Conservation (phyloP, 208 protist genomes). For the Wallacemonas sp. region DNA sequence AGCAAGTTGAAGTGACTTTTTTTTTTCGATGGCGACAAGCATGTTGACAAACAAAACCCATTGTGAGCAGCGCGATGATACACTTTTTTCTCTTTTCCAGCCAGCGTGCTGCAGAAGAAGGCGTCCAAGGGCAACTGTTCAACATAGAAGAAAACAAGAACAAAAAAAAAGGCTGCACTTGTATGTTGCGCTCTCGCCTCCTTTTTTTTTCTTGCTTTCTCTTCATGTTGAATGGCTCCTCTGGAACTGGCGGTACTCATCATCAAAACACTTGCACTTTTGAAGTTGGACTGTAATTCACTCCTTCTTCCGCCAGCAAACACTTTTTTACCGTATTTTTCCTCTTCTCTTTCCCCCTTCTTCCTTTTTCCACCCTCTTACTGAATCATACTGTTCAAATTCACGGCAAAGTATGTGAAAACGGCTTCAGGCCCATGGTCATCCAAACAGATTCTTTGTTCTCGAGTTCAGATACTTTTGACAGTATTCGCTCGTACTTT, state of each 20-base stretch:
- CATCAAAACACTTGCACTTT: slow-evolving; percentile 5
- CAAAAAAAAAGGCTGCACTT: background rate
- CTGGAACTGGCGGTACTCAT: background rate
- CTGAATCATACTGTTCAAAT: background rate
- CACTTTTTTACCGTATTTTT: background rate
- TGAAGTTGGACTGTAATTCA: background rate
- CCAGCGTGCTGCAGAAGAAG: background rate
- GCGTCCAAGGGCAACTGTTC: background rate
- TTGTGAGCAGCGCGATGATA: no score
- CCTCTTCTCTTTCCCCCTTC: slow-evolving; percentile 6
- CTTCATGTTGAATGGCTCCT: background rate
- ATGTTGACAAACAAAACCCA: no score
- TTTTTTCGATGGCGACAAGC: no score
- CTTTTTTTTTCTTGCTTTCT: slow-evolving; percentile 15
- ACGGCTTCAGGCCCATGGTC: no score
- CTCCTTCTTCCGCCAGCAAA: background rate
- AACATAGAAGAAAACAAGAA: background rate
- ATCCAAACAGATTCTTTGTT: background rate
- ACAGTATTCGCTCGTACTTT: background rate
- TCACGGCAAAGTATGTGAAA: no score
- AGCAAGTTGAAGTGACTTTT: no score
- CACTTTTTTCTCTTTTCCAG: slow-evolving; percentile 13
- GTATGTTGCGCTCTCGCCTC: background rate
- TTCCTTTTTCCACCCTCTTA: background rate
- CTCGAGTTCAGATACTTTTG: background rate